Conservation (phyloP, 2,329 filamentous ascomycete genomes). For the Sporothrix brasiliensis region DNA sequence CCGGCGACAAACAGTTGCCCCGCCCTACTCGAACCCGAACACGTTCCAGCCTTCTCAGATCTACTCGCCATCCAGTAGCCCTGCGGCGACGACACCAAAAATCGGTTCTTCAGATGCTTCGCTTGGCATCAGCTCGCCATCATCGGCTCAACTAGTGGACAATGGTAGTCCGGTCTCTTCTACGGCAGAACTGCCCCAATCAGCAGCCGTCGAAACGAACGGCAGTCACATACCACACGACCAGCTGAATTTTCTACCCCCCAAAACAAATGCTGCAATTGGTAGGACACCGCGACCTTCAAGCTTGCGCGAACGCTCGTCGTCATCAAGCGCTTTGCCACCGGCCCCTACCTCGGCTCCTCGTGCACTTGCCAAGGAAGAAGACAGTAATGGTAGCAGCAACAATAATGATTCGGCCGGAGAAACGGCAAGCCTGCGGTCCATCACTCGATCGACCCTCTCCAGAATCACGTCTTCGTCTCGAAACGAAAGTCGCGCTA, state of each 20-base stretch:
- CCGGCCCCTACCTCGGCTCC: constrained; percentile 40
- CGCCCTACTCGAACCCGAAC: constrained; percentile 81
- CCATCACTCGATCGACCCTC: constrained; percentile 59
- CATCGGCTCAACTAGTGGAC: constrained; percentile 15
- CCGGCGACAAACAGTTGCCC: constrained; percentile 75
- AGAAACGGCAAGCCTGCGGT: constrained; percentile 58
- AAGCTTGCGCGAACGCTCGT: constrained; percentile 29
- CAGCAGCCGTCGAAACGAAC: constrained; percentile 27
- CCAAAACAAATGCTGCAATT: background rate
- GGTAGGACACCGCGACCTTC: constrained; percentile 19
- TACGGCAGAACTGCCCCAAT: constrained; percentile 52
- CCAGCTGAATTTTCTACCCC: background rate
- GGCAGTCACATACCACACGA: constrained; percentile 5
- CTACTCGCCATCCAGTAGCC: constrained; percentile 66
- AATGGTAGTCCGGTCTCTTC: constrained; percentile 50
- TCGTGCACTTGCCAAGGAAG: constrained; percentile 34
- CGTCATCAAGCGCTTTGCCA: constrained; percentile 23
- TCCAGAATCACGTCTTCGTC: constrained; percentile 50
- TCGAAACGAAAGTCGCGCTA: constrained; percentile 40
- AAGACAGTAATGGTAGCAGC: constrained; percentile 41
- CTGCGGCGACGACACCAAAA: constrained; percentile 54
- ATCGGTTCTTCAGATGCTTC: constrained; percentile 34
- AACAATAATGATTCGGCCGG: constrained; percentile 47
- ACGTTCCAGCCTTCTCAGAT: constrained; percentile 75
- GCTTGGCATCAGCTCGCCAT: background rate